These are phyloP conservation scores for Globisporangium uncinulatum DNA, from an alignment of 352 stramenopile species.

Conservation along the genomic window DNA sequence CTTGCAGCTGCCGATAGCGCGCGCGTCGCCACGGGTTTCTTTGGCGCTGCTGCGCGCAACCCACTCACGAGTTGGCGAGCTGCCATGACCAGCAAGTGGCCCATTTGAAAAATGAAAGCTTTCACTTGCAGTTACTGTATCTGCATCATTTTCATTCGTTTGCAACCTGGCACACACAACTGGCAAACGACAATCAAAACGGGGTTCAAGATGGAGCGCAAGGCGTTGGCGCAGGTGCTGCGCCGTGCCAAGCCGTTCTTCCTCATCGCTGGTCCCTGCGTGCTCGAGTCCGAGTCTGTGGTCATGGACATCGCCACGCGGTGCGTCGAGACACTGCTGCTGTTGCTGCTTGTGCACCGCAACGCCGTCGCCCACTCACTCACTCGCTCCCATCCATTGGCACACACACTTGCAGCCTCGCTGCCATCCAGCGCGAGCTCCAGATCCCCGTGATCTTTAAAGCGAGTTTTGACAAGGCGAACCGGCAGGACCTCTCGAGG, in stretches of 20 bases:
- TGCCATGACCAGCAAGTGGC: neutral
- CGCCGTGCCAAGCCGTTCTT: conserved; percentile 71
- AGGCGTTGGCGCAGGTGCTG: conserved; percentile 41
- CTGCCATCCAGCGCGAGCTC: conserved; percentile 39
- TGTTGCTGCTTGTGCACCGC: neutral
- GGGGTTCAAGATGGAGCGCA: conserved; percentile 30
- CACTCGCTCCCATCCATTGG: neutral
- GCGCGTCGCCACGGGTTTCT: neutral
- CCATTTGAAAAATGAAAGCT: neutral
- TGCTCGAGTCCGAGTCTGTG: conserved; percentile 65
- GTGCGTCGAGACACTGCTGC: conserved; percentile 17
- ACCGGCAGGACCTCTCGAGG: conserved; percentile 72
- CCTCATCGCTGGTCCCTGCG: conserved; percentile 77
- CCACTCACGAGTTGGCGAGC: neutral
- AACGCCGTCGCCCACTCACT: neutral
- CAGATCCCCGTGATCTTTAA: conserved; percentile 86
- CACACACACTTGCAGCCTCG: conserved; percentile 31
- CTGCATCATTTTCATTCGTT: neutral
- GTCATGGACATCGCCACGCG: conserved; percentile 66
- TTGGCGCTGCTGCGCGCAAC: neutral
- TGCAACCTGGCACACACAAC: conserved; percentile 4
- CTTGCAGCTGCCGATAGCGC: neutral
- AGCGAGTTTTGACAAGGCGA: conserved; percentile 88
- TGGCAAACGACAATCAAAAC: neutral
- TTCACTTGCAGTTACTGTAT: neutral